A percentile compares a stretch with the other conserved stretches of the same genome.
phyloP scores from a whole-genome alignment of 768 basidiomycete genomes.

The Pulveroboletus sp. region DNA sequence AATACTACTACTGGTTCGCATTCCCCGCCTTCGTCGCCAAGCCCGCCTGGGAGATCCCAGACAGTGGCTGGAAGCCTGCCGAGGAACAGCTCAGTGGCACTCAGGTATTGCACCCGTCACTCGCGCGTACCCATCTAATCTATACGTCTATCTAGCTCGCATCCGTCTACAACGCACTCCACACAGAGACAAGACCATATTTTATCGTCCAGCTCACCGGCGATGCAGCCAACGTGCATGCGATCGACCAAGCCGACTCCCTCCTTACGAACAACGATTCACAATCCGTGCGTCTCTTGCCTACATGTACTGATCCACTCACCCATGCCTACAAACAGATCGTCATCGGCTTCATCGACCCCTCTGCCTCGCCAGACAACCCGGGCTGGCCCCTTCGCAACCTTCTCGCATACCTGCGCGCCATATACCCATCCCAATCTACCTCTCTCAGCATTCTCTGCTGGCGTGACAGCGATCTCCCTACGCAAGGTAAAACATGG shows the following conservation, averaged over 20 bases:
- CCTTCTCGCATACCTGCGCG: conserved; percentile 76
- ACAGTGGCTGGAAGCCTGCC: conserved; percentile 56
- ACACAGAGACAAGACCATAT: conserved; percentile 44
- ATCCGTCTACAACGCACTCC: conserved; percentile 51
- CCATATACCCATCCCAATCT: conserved; percentile 50
- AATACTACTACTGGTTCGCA: conserved; percentile 97
- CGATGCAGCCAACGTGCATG: conserved; percentile 41
- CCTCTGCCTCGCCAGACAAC: conserved; percentile 70
- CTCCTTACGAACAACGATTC: conserved; percentile 54
- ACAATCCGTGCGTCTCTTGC: conserved; percentile 37
- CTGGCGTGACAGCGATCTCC: conserved; percentile 67
- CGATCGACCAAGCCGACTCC: conserved; percentile 52
- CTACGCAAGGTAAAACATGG: conserved; percentile 42
- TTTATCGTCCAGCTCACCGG: conserved; percentile 54
- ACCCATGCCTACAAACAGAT: conserved; percentile 33
- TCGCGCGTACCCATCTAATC: neutral
- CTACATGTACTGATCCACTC: neutral
- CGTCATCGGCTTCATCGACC: conserved; percentile 75
- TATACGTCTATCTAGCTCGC: conserved; percentile 39
- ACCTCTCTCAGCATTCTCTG: conserved; percentile 62
- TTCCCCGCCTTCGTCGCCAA: conserved; percentile 91
- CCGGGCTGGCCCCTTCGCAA: conserved; percentile 96
- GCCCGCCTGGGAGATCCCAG: conserved; percentile 84
- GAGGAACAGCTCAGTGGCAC: conserved; percentile 41
- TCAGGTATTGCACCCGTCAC: conserved; percentile 34